phyloP scores from a whole-genome alignment of 441 rosid genomes.

The Brassica hybrid region DNA sequence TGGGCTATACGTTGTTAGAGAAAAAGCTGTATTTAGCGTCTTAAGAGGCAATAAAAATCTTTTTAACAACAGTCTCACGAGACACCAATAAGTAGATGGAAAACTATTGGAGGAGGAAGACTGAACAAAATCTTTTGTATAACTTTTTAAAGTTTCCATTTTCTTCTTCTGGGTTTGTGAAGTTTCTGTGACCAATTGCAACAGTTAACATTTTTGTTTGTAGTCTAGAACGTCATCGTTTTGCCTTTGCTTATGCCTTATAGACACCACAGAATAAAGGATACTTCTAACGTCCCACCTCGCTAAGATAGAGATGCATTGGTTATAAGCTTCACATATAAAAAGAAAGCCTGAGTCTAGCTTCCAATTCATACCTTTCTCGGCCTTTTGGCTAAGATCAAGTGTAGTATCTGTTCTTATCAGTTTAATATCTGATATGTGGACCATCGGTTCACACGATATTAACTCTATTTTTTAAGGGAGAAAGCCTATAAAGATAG shows the following conservation, averaged over 20 bases:
- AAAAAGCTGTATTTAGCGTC: not conserved
- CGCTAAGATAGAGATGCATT: not conserved
- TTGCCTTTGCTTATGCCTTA: not conserved
- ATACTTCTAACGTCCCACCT: not conserved
- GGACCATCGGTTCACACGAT: conserved; percentile 46
- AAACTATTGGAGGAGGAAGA: too few relatives aligned
- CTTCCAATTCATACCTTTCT: conserved; percentile 46
- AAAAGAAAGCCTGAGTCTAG: too few relatives aligned
- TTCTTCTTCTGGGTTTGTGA: not conserved
- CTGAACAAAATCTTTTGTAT: not conserved
- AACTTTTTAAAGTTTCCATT: not conserved
- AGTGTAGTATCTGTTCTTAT: conserved; percentile 94
- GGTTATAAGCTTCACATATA: not conserved
- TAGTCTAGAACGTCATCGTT: too few relatives aligned
- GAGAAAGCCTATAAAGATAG: conserved; percentile 16
- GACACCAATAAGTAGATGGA: too few relatives aligned
- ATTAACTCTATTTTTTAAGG: conserved; percentile 45
- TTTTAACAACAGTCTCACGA: not conserved
- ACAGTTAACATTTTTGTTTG: not conserved
- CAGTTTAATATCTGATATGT: conserved; percentile 83
- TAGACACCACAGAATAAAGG: not conserved
- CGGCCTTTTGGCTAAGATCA: conserved; percentile 99
- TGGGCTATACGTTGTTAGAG: too few relatives aligned
- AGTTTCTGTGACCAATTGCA: not conserved
- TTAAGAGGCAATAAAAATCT: not conserved